Base-by-base conservation (phyloP, 495 filamentous ascomycete species). In the Rhypophila decipiens region DNA sequence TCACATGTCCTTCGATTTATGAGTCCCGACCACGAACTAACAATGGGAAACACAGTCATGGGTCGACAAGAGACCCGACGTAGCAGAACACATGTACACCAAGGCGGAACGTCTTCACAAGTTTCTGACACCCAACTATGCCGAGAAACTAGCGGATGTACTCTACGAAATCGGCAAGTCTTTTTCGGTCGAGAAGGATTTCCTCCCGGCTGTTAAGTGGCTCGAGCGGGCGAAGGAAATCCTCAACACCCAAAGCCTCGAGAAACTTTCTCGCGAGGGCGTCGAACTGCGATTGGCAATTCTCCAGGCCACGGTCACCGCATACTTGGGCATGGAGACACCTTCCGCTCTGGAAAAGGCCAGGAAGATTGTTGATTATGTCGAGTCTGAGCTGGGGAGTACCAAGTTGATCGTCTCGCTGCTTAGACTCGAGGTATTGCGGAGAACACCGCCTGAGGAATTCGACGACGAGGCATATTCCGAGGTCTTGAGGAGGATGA, bases 81-180 rank as follows among this genome's bases (percentile, higher is more conserved):
- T 94, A 24, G 86, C 88, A 9, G 86, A 93, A 44, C 79, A 86
- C 59, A 76, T 91, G 69, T 90, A 84, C 63, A 68, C 68, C 13
- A 85, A 86, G 53, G 60, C 74, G 7, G 65, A 71, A 21, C 49
- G 58, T 8, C 59, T 70, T 9, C 59, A 59, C 5, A 50, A 56
- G 3, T 47, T 58, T 3, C 65, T 76, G 8, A 75, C 83, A 42
- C 65, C 76, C 12, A 51, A 62, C 13, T 68, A 72, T 19, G 72
- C 76, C 11, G 86, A 89, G 57, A 71, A 65, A n/a, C 61, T 89
- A n/a, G 77, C 83, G 17, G 84, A 91, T 55, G 64, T 82, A 13
- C 70, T 88, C 12, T 86, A 83, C 44, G 82, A 84, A 50, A 85
- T 93, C 53, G 87, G 90, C 2, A 77, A 73, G 46, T 72, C 76